Evolutionary conservation across 2,329 filamentous ascomycete genomes (phyloP).

Genomic region (Aspergillus jensenii): DNA sequence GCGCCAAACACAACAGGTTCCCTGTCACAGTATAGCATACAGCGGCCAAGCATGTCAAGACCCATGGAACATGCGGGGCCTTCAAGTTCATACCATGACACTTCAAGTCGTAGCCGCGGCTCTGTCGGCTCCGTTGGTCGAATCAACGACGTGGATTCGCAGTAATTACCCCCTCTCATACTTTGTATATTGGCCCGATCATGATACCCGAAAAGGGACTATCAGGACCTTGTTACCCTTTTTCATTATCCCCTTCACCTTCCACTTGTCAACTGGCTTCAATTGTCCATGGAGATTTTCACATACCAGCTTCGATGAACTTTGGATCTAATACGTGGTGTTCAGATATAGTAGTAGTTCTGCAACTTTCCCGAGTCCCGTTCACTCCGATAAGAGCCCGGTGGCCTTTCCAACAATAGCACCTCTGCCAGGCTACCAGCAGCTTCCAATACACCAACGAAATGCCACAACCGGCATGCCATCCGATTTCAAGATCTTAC

Average conservation of each 20-base stretch:
- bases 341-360: constrained; percentile 29
- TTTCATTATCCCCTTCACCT: not conserved
- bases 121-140: constrained; percentile 25
- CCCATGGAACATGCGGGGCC: constrained; percentile 16
- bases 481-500: constrained; percentile 38
- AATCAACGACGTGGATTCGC: constrained; percentile 32
- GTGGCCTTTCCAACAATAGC: constrained; percentile 15
- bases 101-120: constrained; percentile 22
- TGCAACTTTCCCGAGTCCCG: constrained; percentile 28
- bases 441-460: constrained; percentile 16
- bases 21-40: constrained; percentile 17
- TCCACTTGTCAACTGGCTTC: not conserved
- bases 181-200: not conserved
- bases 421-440: constrained; percentile 12
- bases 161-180: constrained; percentile 26
- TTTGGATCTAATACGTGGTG: constrained; percentile 17
- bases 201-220: not conserved
- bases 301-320: not conserved
- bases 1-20: constrained; percentile 20
- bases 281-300: not conserved
- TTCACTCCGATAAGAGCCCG: constrained; percentile 28
- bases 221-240: not conserved
- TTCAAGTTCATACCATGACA: constrained; percentile 22
- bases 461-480: constrained; percentile 30
- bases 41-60: constrained; percentile 19